Evolutionary conservation across 176 grass and related monocot species (phyloP).

Genomic region (Oryza meridionalis): DNA sequence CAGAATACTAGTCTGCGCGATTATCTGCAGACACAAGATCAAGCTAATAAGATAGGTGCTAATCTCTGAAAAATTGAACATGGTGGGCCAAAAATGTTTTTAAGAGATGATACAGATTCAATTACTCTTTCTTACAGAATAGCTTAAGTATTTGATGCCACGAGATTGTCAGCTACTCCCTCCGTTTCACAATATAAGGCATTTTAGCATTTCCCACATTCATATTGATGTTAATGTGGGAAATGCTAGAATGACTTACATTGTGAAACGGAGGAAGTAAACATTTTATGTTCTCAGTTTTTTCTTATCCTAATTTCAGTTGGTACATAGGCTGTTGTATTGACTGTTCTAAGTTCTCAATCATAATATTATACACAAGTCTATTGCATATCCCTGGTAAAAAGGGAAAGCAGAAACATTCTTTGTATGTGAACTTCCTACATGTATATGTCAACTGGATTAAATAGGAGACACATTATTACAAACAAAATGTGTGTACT

Average conservation of each 20-base stretch:
- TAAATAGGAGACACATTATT: neutral
- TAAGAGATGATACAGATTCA: neutral
- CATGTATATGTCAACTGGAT: neutral
- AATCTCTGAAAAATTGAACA: neutral
- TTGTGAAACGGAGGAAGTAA: no score
- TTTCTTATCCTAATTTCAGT: neutral
- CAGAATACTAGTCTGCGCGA: conserved; percentile 54
- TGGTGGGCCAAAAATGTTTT: neutral
- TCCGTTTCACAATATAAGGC: no score
- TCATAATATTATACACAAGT: neutral
- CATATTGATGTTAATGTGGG: no score
- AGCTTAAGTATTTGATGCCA: neutral
- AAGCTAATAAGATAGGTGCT: conserved; percentile 3
- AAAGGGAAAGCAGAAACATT: neutral
- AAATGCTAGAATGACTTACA: no score
- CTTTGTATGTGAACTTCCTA: neutral
- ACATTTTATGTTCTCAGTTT: neutral
- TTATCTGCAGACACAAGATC: conserved; percentile 45
- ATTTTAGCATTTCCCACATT: no score
- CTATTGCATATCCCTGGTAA: neutral
- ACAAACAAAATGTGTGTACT: neutral
- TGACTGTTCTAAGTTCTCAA: neutral
- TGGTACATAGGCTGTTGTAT: neutral
- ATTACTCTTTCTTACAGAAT: neutral
- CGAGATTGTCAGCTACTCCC: neutral